A percentile compares a stretch with the other conserved stretches of the same genome.
Conservation (phyloP, 2,329 filamentous ascomycete species). For the Lachnellula cervina region DNA sequence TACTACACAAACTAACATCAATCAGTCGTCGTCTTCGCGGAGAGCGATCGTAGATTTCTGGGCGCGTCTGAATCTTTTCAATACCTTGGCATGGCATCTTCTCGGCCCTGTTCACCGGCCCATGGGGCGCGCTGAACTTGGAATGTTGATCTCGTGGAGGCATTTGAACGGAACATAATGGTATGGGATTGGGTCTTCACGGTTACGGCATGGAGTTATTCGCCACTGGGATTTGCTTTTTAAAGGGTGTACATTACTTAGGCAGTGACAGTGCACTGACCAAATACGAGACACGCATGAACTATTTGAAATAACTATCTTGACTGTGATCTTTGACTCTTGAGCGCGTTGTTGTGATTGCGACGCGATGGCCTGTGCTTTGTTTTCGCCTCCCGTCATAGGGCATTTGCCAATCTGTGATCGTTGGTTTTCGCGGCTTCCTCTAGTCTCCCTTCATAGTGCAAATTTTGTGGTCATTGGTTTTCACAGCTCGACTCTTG, state of each 20-base stretch:
- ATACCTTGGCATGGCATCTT: slow-evolving; percentile 11
- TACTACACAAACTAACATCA: slow-evolving; percentile 15
- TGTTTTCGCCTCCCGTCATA: too few relatives aligned
- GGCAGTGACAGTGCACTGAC: slow-evolving; percentile 30
- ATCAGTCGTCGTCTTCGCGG: slow-evolving; percentile 84
- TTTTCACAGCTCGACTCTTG: too few relatives aligned
- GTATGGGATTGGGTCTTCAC: slow-evolving; percentile 22
- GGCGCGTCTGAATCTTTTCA: not conserved
- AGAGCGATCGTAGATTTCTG: slow-evolving; percentile 68
- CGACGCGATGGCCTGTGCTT: too few relatives aligned
- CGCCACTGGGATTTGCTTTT: slow-evolving; percentile 11
- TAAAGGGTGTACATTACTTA: slow-evolving; percentile 28
- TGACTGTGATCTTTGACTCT: too few relatives aligned
- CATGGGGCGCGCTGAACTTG: slow-evolving; percentile 1
- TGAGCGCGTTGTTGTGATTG: too few relatives aligned
- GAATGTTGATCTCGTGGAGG: slow-evolving; percentile 6
- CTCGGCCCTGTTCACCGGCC: slow-evolving; percentile 8
- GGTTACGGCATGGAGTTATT: slow-evolving; percentile 26
- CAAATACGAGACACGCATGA: slow-evolving; percentile 6
- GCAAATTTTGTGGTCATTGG: too few relatives aligned
- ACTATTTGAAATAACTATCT: not conserved
- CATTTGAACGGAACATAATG: slow-evolving; percentile 24
- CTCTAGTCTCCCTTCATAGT: too few relatives aligned
- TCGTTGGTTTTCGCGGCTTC: too few relatives aligned
- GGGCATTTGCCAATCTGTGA: too few relatives aligned